phyloP scores from a whole-genome alignment of 2,329 filamentous ascomycete species.

The Aspergillus calidoustus region DNA sequence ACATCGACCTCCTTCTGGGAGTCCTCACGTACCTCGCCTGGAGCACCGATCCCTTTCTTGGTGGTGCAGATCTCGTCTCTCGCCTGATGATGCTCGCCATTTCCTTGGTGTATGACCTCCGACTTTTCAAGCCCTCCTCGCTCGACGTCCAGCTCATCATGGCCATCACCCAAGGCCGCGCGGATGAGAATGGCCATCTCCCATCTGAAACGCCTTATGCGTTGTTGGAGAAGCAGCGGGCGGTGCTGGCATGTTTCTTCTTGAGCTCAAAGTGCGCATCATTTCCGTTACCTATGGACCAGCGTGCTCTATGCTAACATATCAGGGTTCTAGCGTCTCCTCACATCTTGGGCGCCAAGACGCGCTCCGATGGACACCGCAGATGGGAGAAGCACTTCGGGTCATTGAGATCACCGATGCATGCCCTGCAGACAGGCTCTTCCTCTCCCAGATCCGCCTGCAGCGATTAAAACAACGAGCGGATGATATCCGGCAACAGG shows the following conservation, averaged over 20 bases:
- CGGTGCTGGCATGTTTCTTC: slow-evolving; percentile 37
- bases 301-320: background rate
- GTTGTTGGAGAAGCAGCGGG: slow-evolving; percentile 34
- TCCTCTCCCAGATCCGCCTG: slow-evolving; percentile 43
- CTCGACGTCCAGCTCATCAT: slow-evolving; percentile 38
- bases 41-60: slow-evolving; percentile 43
- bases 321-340: slow-evolving; percentile 32
- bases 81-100: slow-evolving; percentile 45
- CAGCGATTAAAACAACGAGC: slow-evolving; percentile 41
- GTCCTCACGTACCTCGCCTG: slow-evolving; percentile 45
- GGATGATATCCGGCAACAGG: slow-evolving; percentile 35
- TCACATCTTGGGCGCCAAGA: slow-evolving; percentile 41
- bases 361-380: slow-evolving; percentile 43
- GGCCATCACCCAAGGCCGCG: slow-evolving; percentile 33
- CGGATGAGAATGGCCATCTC: slow-evolving; percentile 20
- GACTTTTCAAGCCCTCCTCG: slow-evolving; percentile 37
- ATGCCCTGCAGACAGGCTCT: slow-evolving; percentile 34
- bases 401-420: slow-evolving; percentile 31
- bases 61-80: slow-evolving; percentile 35
- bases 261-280: slow-evolving; percentile 35
- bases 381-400: slow-evolving; percentile 44
- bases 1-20: slow-evolving; percentile 43
- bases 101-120: slow-evolving; percentile 44
- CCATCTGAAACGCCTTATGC: slow-evolving; percentile 19
- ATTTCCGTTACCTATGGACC: background rate